Conservation (phyloP, 129 eudicot genomes). For the Pseudognaphalium luteoalbum region DNA sequence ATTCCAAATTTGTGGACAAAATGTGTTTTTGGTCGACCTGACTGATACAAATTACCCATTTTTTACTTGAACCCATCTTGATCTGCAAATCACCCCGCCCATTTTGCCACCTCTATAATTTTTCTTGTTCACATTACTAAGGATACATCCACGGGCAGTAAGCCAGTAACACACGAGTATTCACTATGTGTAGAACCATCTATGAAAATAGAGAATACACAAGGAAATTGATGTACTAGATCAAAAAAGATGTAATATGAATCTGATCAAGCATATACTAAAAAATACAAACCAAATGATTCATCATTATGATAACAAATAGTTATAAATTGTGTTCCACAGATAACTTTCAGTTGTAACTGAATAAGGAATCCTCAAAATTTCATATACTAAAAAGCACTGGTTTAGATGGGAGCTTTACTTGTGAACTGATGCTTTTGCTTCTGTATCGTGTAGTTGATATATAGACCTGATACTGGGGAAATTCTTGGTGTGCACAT, state of each 20-base stretch:
- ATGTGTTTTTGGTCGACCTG: not conserved
- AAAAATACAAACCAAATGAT: no score
- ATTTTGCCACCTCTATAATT: not conserved
- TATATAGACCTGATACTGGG: constrained; percentile 93
- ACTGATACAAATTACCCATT: not conserved
- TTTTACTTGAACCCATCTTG: not conserved
- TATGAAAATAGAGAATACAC: not conserved
- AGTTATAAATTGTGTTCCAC: no score
- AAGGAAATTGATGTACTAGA: not conserved
- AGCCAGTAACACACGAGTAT: not conserved
- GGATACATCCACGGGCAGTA: not conserved
- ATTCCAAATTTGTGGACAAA: not conserved
- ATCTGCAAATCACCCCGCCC: not conserved
- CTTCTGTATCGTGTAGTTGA: constrained; percentile 60
- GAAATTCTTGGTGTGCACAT: constrained; percentile 98
- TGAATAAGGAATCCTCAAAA: not conserved
- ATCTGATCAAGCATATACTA: not conserved
- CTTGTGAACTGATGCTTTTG: constrained; percentile 8
- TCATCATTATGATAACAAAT: no score
- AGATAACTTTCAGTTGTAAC: not conserved
- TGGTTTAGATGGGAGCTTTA: not conserved
- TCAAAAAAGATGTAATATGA: not conserved
- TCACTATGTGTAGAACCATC: not conserved
- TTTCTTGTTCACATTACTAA: not conserved
- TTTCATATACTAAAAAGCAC: not conserved